Percentiles rank a stretch among this genome's conserved stretches.
These are phyloP conservation scores for Emydomyces testavorans DNA, from an alignment of 2,329 filamentous ascomycete genomes.

Conservation along the genomic window DNA sequence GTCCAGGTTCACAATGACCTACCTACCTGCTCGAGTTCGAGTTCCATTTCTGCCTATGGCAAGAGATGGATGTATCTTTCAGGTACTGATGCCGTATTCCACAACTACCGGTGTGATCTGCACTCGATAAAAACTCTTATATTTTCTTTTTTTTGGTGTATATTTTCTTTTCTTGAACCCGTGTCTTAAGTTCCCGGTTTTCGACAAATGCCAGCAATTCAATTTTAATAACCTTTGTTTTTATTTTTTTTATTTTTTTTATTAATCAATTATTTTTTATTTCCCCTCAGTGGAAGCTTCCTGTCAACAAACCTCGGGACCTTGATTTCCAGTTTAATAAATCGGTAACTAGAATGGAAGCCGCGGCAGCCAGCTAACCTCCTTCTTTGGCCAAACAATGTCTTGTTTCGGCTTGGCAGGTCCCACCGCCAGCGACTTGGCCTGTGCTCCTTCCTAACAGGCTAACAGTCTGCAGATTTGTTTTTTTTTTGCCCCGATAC, in stretches of 20 bases:
- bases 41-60: no score
- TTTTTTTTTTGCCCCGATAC: no score
- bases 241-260: not conserved
- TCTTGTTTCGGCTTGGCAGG: not conserved
- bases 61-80: no score
- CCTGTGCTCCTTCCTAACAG: constrained; percentile 7
- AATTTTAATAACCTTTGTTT: not conserved
- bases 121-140: constrained; percentile 4
- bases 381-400: no score
- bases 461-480: no score
- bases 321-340: no score
- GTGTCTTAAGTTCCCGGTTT: not conserved
- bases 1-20: constrained; percentile 1
- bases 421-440: constrained; percentile 5
- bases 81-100: constrained; percentile 5
- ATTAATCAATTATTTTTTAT: not conserved
- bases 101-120: constrained; percentile 7
- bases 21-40: not conserved
- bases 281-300: no score
- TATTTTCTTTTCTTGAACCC: constrained; percentile 5
- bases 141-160: not conserved
- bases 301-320: no score
- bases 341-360: no score
- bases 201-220: not conserved
- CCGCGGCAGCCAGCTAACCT: not conserved